Conservation (phyloP, 768 basidiomycete species). For the Cystobasidium ongulense region DNA sequence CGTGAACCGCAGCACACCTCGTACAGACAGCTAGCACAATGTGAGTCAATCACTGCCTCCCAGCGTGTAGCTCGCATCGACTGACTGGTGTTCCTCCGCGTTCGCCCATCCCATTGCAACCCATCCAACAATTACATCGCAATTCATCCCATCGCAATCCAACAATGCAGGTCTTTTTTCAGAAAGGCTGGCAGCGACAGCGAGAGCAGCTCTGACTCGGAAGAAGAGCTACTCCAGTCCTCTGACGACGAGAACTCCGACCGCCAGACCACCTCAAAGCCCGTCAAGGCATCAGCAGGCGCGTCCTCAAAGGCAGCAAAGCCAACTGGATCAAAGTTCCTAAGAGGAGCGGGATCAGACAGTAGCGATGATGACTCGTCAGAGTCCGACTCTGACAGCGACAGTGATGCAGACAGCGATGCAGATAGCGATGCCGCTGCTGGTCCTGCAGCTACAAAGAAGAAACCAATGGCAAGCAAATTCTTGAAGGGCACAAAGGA, state of each 20-base stretch:
- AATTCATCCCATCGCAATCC: neutral
- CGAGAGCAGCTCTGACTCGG: conserved; percentile 46
- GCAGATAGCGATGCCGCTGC: conserved; percentile 53
- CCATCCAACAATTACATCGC: neutral
- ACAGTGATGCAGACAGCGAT: conserved; percentile 55
- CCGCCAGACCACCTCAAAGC: conserved; percentile 58
- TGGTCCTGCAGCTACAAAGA: conserved; percentile 46
- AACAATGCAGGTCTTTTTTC: conserved; percentile 41
- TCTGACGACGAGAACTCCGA: conserved; percentile 31
- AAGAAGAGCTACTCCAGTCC: conserved; percentile 39
- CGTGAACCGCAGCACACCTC: too few species aligned
- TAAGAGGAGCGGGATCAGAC: conserved; percentile 60
- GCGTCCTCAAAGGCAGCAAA: conserved; percentile 31
- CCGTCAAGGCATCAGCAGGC: conserved; percentile 28
- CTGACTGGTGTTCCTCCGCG: too few species aligned
- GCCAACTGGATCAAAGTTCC: conserved; percentile 51
- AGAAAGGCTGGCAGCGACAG: conserved; percentile 44
- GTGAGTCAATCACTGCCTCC: too few species aligned
- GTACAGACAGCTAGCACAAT: too few species aligned
- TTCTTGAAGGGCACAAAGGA: conserved; percentile 49
- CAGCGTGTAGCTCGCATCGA: too few species aligned
- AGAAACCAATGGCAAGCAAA: conserved; percentile 43
- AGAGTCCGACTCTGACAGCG: conserved; percentile 62
- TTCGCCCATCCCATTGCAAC: too few species aligned
- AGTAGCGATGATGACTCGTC: conserved; percentile 59